Evolutionary conservation across 169 alveolate genomes (phyloP).

Genomic region (Fabrea salina): DNA sequence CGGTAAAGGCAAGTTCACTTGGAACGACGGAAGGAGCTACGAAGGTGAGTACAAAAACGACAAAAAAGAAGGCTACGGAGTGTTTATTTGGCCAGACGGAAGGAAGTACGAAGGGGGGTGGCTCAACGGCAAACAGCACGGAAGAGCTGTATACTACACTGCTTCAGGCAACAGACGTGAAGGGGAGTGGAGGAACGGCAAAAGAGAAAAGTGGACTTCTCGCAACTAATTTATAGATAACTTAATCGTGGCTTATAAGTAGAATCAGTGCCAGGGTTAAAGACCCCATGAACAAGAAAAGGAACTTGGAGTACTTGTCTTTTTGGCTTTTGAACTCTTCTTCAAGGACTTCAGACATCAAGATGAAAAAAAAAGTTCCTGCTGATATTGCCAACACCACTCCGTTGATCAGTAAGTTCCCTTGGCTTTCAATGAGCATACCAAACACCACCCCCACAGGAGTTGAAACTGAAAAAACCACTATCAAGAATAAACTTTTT

Average conservation of each 20-base stretch:
- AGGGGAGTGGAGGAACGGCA: too few relatives aligned
- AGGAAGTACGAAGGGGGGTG: constrained; percentile 32
- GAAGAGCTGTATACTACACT: too few relatives aligned
- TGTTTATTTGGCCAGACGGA: constrained; percentile 65
- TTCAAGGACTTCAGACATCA: neutral
- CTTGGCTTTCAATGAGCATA: neutral
- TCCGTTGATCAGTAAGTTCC: neutral
- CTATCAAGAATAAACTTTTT: neutral
- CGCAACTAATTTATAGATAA: too few relatives aligned
- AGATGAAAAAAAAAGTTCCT: neutral
- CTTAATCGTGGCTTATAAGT: neutral
- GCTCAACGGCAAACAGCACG: constrained; percentile 13
- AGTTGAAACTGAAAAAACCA: neutral
- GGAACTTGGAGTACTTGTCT: neutral
- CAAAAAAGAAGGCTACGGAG: too few relatives aligned
- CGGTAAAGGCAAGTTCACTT: constrained; percentile 62
- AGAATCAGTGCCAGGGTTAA: neutral
- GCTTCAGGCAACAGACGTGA: too few relatives aligned
- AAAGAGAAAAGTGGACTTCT: too few relatives aligned
- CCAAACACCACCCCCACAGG: neutral
- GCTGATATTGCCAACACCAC: neutral
- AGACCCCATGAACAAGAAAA: neutral
- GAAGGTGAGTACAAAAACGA: constrained; percentile 60
- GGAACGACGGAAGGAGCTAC: constrained; percentile 48
- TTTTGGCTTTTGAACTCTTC: neutral